phyloP scores from a whole-genome alignment of 2,329 filamentous ascomycete species.

The Neocucurbitaria cava region DNA sequence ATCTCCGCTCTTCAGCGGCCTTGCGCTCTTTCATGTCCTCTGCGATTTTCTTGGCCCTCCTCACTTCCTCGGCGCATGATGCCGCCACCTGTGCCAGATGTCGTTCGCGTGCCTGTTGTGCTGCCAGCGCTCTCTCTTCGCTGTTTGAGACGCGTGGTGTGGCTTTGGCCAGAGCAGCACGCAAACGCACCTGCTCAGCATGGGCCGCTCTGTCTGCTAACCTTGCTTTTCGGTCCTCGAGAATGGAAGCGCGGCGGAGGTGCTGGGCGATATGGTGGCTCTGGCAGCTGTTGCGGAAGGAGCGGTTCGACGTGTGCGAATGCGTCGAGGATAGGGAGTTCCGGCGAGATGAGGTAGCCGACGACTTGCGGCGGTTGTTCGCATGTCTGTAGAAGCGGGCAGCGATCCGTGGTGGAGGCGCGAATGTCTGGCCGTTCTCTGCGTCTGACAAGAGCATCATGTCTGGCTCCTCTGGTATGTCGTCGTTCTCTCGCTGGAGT shows the following conservation, averaged over 20 bases:
- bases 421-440: slow-evolving; percentile 55
- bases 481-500: slow-evolving; percentile 42
- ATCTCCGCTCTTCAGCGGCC: slow-evolving; percentile 73
- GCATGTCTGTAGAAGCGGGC: slow-evolving; percentile 76
- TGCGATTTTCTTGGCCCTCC: slow-evolving; percentile 81
- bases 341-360: slow-evolving; percentile 77
- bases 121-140: slow-evolving; percentile 78
- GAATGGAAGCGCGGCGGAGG: slow-evolving; percentile 78
- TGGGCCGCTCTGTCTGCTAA: slow-evolving; percentile 82
- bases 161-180: slow-evolving; percentile 76
- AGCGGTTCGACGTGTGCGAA: slow-evolving; percentile 71
- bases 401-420: slow-evolving; percentile 77
- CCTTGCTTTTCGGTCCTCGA: slow-evolving; percentile 80
- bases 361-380: slow-evolving; percentile 73
- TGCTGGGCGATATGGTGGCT: slow-evolving; percentile 82
- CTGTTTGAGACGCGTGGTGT: slow-evolving; percentile 70
- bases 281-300: slow-evolving; percentile 64
- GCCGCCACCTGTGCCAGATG: slow-evolving; percentile 83
- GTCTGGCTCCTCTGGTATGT: slow-evolving; percentile 52
- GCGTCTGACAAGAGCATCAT: slow-evolving; percentile 50
- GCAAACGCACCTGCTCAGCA: slow-evolving; percentile 80
- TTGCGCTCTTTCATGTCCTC: slow-evolving; percentile 82
- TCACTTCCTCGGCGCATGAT: slow-evolving; percentile 81
- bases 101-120: slow-evolving; percentile 78
- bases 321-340: slow-evolving; percentile 81